These are phyloP conservation scores for Aspergillus sp. DNA, from an alignment of 2,329 filamentous ascomycete species.

Conservation along the genomic window DNA sequence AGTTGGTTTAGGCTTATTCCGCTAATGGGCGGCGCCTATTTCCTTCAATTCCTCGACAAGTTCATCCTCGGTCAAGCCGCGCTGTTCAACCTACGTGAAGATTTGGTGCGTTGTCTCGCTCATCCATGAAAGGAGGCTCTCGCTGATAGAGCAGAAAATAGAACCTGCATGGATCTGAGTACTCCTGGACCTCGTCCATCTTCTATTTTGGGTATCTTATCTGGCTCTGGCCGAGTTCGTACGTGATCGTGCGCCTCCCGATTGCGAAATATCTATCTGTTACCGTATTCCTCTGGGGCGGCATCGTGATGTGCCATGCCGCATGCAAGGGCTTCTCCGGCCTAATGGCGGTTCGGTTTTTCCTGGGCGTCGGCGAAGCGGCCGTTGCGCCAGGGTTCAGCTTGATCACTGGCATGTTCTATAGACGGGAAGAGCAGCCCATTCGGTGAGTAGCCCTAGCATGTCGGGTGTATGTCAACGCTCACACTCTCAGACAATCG, in stretches of 20 bases:
- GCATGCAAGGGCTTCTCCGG: conserved; percentile 32
- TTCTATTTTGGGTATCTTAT: conserved; percentile 38
- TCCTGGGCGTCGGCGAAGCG: conserved; percentile 37
- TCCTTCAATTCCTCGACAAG: conserved; percentile 23
- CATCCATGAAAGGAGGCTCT: no score
- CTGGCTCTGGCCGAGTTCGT: conserved; percentile 33
- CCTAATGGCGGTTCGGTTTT: conserved; percentile 38
- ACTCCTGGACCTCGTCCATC: conserved; percentile 38
- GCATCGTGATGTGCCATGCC: conserved; percentile 30
- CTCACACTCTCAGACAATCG: conserved; percentile 24
- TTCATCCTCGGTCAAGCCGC: conserved; percentile 17
- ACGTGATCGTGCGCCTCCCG: conserved; percentile 34
- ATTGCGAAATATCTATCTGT: conserved; percentile 34
- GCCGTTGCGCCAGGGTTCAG: conserved; percentile 24
- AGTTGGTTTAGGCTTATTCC: conserved; percentile 11
- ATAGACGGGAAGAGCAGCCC: conserved; percentile 29
- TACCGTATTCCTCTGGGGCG: conserved; percentile 36
- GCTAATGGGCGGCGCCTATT: conserved; percentile 18
- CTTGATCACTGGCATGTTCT: conserved; percentile 29
- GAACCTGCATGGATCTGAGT: conserved; percentile 32
- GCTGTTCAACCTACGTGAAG: conserved; percentile 13
- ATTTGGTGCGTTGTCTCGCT: conserved; percentile 10
- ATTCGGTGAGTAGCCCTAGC: conserved; percentile 23
- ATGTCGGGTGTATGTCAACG: no score
- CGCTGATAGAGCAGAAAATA: no score